Evolutionary conservation across 371 early-diverging fungal species (phyloP).

Genomic region (Mortierella sp.): DNA sequence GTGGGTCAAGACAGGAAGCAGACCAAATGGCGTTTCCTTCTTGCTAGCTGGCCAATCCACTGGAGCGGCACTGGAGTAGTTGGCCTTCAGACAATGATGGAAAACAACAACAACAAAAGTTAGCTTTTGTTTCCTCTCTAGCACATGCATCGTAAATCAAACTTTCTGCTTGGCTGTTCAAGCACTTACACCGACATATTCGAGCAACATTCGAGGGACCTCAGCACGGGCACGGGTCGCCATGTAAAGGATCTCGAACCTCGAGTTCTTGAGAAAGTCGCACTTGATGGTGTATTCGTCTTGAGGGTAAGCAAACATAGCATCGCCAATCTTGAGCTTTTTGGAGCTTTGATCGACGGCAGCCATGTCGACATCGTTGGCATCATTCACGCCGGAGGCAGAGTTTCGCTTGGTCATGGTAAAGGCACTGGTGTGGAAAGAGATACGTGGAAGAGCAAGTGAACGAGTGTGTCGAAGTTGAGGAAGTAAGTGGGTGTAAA

Average conservation of each 20-base stretch:
- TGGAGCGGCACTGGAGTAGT: conserved; percentile 36
- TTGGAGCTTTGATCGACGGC: conserved; percentile 19
- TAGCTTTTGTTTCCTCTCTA: not conserved
- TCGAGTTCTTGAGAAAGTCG: conserved; percentile 40
- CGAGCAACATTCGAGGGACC: conserved; percentile 29
- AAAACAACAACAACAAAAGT: not conserved
- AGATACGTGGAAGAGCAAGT: not conserved
- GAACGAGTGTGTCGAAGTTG: not conserved
- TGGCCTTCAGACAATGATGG: conserved; percentile 14
- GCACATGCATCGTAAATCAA: not conserved
- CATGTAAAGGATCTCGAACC: conserved; percentile 50
- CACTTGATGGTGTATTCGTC: conserved; percentile 38
- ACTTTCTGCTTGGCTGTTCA: not conserved
- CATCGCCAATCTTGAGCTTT: conserved; percentile 20
- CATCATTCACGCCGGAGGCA: not conserved
- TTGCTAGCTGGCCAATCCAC: conserved; percentile 44
- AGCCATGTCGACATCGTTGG: conserved; percentile 36
- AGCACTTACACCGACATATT: conserved; percentile 45
- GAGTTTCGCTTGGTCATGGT: conserved; percentile 44
- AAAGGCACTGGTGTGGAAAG: not conserved
- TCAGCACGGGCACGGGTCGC: conserved; percentile 47
- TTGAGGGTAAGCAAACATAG: conserved; percentile 15
- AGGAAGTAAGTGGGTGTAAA: not conserved
- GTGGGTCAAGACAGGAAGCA: conserved; percentile 44
- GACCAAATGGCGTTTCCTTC: conserved; percentile 43